Evolutionary conservation across 2,329 filamentous ascomycete genomes (phyloP).

Genomic region (Dactylellina drechsleri): DNA sequence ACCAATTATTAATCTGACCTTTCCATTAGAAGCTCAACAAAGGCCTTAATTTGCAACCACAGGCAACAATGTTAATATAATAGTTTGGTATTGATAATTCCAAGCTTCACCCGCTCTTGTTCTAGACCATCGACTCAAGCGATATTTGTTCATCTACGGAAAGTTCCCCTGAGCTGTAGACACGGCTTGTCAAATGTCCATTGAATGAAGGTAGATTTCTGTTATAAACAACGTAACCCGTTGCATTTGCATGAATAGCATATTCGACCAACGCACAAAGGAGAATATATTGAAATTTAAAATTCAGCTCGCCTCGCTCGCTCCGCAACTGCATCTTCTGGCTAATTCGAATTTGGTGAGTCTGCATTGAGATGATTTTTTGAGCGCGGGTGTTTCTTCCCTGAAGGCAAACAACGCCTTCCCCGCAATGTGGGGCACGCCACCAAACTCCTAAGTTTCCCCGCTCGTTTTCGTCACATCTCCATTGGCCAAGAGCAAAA

Average conservation of each 20-base stretch:
- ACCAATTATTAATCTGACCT: too few species aligned
- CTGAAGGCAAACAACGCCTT: conserved; percentile 25
- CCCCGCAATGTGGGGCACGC: conserved; percentile 42
- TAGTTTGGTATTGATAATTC: too few species aligned
- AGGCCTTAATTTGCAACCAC: too few species aligned
- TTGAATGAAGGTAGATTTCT: not conserved
- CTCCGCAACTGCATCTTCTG: too few species aligned
- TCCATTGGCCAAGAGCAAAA: conserved; percentile 31
- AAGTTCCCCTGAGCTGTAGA: conserved; percentile 4
- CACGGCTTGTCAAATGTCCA: conserved; percentile 4
- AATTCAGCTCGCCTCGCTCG: too few species aligned
- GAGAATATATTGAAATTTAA: too few species aligned
- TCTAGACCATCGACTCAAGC: not conserved
- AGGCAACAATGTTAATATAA: too few species aligned
- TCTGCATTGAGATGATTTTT: too few species aligned
- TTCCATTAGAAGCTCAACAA: too few species aligned
- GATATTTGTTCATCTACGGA: not conserved
- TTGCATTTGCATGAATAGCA: too few species aligned
- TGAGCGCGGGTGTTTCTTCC: not conserved
- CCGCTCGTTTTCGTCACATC: conserved; percentile 38
- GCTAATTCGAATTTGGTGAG: too few species aligned
- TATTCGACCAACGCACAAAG: too few species aligned
- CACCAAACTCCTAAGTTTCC: conserved; percentile 27
- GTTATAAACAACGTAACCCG: not conserved
- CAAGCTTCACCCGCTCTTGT: not conserved